Evolutionary conservation across 768 basidiomycete genomes (phyloP), one percentile per base, ranked within the genome.

Genomic region (Pisolithus orientalis): DNA sequence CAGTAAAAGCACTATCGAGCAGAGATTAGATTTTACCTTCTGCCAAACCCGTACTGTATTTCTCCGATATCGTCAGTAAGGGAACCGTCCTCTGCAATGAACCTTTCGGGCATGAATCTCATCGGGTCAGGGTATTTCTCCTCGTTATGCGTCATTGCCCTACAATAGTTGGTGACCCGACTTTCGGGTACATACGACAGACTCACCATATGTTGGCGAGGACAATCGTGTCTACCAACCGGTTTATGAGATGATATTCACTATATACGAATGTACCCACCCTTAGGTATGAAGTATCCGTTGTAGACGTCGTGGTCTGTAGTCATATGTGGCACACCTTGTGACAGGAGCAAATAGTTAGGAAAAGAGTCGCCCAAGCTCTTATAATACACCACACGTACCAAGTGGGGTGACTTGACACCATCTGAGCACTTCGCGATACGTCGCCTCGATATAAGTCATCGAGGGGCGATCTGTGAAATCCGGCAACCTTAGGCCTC

Each of bases 271-370:
- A 25, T 17, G 5, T 10, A 42, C 44, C 39, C 42, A 6, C 68
- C 67, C 42, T 65, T 64, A 0, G 71, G 72, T 28, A 73, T 61
- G 29, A 55, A 61, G 53, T 62, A 66, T 0, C 66, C 70, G 2
- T 57, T 49, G 49, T 68, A 71, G 9, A 63, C 53, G 53, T 69
- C 69, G 49, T 70, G 57, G 37, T 63, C 62, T 2, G 54, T 59
- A 1, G 56, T 48, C 16, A 58, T 47, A 47, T 72, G 71, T 4
- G 66, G 60, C 1, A 66, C 56, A 5, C 71, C 71, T 61, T 9
- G 10, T 14, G 2, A 13, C 40, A 5, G 53, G 27, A 32, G 17
- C 11, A n/a, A 9, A 34, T 31, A 13, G 27, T 25, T 28, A 29
- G 29, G 4, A 11, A 28, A 45, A 17, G 14, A 3, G 29, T 28